These are phyloP conservation scores for Ophiognomonia clavigignenti-juglandacearum DNA, from an alignment of 2,329 filamentous ascomycete genomes.

Conservation along the genomic window DNA sequence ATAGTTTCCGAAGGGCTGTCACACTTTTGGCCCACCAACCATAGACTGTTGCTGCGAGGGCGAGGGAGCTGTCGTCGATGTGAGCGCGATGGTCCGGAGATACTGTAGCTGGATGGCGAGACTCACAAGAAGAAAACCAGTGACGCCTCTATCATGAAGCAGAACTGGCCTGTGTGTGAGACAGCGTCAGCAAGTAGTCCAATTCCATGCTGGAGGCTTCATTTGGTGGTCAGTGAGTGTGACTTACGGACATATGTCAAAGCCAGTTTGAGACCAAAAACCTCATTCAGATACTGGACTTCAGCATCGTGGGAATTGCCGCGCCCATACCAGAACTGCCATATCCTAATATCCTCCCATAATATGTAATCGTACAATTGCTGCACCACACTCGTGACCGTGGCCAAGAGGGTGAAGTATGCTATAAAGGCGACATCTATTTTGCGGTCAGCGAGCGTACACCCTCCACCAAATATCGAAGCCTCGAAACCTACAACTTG, in stretches of 20 bases:
- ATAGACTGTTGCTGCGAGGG: slow-evolving; percentile 12
- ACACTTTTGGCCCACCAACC: slow-evolving; percentile 13
- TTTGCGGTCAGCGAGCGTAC: neutral
- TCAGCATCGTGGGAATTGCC: slow-evolving; percentile 6
- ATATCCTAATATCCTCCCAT: slow-evolving; percentile 10
- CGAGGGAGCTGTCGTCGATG: neutral
- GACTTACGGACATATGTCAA: slow-evolving; percentile 12
- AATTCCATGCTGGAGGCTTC: neutral
- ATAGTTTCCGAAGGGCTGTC: neutral
- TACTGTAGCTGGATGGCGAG: too few relatives aligned
- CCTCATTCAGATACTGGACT: slow-evolving; percentile 12
- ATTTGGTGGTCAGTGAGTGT: too few relatives aligned
- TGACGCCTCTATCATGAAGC: slow-evolving; percentile 9
- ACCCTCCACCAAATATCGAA: neutral
- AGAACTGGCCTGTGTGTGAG: neutral
- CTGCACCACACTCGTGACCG: slow-evolving; percentile 7
- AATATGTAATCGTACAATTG: slow-evolving; percentile 13
- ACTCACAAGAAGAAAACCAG: slow-evolving; percentile 14
- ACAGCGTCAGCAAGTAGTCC: neutral
- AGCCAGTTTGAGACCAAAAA: slow-evolving; percentile 11
- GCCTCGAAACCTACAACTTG: slow-evolving; percentile 1
- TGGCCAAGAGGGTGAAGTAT: slow-evolving; percentile 13
- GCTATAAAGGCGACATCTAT: slow-evolving; percentile 14
- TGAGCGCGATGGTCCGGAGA: neutral
- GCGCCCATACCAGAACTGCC: slow-evolving; percentile 10